Percentiles rank a stretch among this genome's conserved stretches.
phyloP scores from a whole-genome alignment of 495 filamentous ascomycete species.

The Hypoxylon fragiforme region DNA sequence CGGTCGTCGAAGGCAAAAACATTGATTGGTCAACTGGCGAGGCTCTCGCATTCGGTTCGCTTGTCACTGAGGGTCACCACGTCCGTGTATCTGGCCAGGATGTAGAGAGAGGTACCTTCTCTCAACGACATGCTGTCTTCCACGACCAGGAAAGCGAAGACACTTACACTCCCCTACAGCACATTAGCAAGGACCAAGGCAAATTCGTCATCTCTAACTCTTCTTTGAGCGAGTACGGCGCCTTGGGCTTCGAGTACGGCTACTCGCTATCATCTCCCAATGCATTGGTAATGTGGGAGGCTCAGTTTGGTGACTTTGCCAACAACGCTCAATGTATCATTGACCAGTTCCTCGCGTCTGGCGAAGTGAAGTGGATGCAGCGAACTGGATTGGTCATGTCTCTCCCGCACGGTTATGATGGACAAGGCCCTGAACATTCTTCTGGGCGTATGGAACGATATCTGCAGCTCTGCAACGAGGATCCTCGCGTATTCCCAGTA shows the following conservation, averaged over 20 bases:
- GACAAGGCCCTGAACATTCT: conserved; percentile 97
- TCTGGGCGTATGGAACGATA: conserved; percentile 97
- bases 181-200: conserved; percentile 85
- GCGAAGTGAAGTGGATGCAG: conserved; percentile 98
- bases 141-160: conserved; percentile 94
- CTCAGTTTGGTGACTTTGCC: conserved; percentile 98
- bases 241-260: conserved; percentile 96
- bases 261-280: conserved; percentile 97
- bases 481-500: conserved; percentile 87
- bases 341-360: conserved; percentile 97
- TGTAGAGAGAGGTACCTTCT: conserved; percentile 99
- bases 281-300: conserved; percentile 98
- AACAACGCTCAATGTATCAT: conserved; percentile 99
- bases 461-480: conserved; percentile 96
- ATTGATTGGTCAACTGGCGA: conserved; percentile 98
- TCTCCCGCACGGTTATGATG: conserved; percentile 96
- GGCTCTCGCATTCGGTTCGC: conserved; percentile 90
- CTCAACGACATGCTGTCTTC: conserved; percentile 93
- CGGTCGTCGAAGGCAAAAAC: conserved; percentile 85
- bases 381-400: conserved; percentile 93
- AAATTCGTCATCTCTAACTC: conserved; percentile 97
- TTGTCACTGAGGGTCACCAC: conserved; percentile 91
- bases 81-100: conserved; percentile 97
- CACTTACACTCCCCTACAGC: conserved; percentile 89
- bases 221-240: conserved; percentile 92